Evolutionary conservation across 805 yeast species (phyloP).

Genomic region (Phaffomyces antillensis): DNA sequence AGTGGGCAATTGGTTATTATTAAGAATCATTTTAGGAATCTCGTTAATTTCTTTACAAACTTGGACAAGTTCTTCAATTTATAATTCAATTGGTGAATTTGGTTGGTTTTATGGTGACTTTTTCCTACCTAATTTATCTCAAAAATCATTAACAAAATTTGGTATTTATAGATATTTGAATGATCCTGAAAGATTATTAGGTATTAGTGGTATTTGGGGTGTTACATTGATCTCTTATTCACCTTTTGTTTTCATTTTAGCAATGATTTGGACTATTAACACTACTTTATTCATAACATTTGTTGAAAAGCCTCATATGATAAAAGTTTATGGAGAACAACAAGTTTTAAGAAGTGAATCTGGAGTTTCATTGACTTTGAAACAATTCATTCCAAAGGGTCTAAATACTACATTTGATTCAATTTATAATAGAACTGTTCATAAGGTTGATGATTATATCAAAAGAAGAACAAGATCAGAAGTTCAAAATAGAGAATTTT

Average conservation of each 20-base stretch:
- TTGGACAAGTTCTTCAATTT: constrained; percentile 64
- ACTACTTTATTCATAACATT: constrained; percentile 62
- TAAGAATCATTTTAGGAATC: constrained; percentile 53
- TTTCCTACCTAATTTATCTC: constrained; percentile 50
- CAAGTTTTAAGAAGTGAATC: constrained; percentile 50
- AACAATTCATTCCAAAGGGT: constrained; percentile 29
- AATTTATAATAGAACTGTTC: constrained; percentile 35
- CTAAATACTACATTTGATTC: constrained; percentile 37
- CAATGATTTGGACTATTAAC: constrained; percentile 59
- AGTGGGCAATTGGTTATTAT: constrained; percentile 36
- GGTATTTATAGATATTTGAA: constrained; percentile 79
- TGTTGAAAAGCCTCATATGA: constrained; percentile 74
- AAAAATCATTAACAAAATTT: constrained; percentile 54
- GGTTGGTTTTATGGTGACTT: constrained; percentile 93
- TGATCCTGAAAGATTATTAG: constrained; percentile 75
- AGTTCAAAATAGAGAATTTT: constrained; percentile 7
- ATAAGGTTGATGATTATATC: constrained; percentile 25
- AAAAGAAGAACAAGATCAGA: constrained; percentile 21
- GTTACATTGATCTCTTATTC: constrained; percentile 53
- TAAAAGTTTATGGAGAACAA: constrained; percentile 62
- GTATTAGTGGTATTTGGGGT: constrained; percentile 78
- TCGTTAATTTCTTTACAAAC: constrained; percentile 51
- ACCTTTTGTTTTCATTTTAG: constrained; percentile 39
- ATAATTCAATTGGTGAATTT: constrained; percentile 67
- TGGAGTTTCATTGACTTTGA: constrained; percentile 30